Percentiles rank a stretch among this genome's conserved stretches.
Conservation (phyloP, 2,329 filamentous ascomycete species). For the Metarhizium rileyi region DNA sequence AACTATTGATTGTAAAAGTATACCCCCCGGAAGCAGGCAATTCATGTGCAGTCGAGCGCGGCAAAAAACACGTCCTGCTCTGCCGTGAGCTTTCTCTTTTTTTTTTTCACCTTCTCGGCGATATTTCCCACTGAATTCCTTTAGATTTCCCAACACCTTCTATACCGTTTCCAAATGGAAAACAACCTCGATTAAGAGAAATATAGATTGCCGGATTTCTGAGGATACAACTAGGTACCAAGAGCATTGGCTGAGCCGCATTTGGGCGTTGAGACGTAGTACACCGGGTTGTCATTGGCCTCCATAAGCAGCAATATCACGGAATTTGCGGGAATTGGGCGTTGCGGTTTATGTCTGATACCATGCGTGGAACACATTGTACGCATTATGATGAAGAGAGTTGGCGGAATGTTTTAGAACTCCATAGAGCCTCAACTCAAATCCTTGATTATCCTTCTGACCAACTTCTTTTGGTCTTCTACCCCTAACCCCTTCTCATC, state of each 20-base stretch:
- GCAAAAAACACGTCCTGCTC: not conserved
- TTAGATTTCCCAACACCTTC: not conserved
- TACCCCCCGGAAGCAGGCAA: not conserved
- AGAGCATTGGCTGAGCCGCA: not conserved
- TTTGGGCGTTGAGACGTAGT: not conserved
- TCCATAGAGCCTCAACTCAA: conserved; percentile 28
- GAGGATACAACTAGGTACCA: not conserved
- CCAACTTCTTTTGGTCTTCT: conserved; percentile 61
- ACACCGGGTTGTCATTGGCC: not conserved
- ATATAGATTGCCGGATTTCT: not conserved
- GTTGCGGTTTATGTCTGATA: not conserved
- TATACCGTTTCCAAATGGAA: not conserved
- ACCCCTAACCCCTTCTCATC: conserved; percentile 57
- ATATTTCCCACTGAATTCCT: not conserved
- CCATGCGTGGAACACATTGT: not conserved
- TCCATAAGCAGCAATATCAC: not conserved
- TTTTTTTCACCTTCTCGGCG: not conserved
- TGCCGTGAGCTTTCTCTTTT: not conserved
- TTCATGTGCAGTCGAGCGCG: not conserved
- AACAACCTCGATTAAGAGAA: not conserved
- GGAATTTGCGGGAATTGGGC: not conserved
- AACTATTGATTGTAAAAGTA: not conserved
- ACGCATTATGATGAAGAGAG: not conserved
- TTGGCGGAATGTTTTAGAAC: not conserved
- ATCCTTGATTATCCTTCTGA: conserved; percentile 55